phyloP scores from a whole-genome alignment of 208 protist genomes.

The Leishmania aethiopica region DNA sequence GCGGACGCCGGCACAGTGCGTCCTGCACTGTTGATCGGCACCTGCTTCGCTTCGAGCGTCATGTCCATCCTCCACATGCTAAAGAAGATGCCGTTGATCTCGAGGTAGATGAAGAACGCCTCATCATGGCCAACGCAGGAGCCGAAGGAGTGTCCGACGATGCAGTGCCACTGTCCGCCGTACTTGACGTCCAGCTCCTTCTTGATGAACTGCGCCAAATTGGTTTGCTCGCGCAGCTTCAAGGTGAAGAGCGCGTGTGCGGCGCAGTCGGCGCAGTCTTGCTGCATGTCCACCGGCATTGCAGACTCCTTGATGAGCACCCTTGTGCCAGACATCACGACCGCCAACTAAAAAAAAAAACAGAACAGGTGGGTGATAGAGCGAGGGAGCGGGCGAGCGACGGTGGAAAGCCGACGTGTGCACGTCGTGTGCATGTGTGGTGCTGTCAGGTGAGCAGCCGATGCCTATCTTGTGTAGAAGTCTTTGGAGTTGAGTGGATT shows the following conservation, averaged over 20 bases:
- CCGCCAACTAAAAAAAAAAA: neutral
- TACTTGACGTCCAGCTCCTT: slow-evolving; percentile 99
- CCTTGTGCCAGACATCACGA: slow-evolving; percentile 58
- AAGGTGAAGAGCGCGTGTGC: slow-evolving; percentile 65
- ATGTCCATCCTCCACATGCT: slow-evolving; percentile 95
- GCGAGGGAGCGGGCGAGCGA: neutral
- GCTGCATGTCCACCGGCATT: slow-evolving; percentile 82
- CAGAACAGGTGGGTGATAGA: neutral
- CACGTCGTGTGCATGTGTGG: neutral
- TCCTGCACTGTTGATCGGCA: neutral
- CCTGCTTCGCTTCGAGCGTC: slow-evolving; percentile 8
- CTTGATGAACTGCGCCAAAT: slow-evolving; percentile 99
- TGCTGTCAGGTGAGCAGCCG: neutral
- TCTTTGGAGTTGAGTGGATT: neutral
- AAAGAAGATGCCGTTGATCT: slow-evolving; percentile 98
- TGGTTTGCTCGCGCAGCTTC: slow-evolving; percentile 93
- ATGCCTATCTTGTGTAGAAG: neutral
- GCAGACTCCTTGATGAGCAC: slow-evolving; percentile 79
- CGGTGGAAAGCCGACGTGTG: neutral
- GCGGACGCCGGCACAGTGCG: neutral
- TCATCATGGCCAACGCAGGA: slow-evolving; percentile 99
- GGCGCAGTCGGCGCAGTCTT: slow-evolving; percentile 89
- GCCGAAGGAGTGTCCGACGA: slow-evolving; percentile 99
- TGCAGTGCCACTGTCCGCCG: slow-evolving; percentile 98
- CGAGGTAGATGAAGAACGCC: slow-evolving; percentile 99